Percentiles rank a stretch among this genome's conserved stretches.
These are phyloP conservation scores for Paramecium primaurelia DNA, from an alignment of 73 alveolate species.

Conservation along the genomic window DNA sequence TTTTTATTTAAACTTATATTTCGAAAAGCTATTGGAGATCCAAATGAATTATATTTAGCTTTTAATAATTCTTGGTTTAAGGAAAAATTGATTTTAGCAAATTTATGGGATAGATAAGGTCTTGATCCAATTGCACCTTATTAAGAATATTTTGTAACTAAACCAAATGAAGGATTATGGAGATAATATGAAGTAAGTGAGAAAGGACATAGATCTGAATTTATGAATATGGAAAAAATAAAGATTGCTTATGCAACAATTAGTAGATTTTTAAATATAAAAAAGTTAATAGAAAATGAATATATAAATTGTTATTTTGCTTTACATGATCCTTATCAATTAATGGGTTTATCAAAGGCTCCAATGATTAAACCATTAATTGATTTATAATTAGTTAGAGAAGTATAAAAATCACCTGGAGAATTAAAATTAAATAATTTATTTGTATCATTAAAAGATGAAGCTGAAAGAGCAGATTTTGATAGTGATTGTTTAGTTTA, in stretches of 20 bases:
- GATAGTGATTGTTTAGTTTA: conserved; percentile 50
- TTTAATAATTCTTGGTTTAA: conserved; percentile 9
- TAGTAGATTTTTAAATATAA: not conserved
- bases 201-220: conserved; percentile 53
- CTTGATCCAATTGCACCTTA: conserved; percentile 43
- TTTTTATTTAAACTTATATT: conserved; percentile 47
- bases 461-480: conserved; percentile 60
- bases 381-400: conserved; percentile 24
- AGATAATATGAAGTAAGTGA: conserved; percentile 61
- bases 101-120: conserved; percentile 50
- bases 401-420: not conserved
- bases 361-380: conserved; percentile 40
- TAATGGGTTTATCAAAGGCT: conserved; percentile 41
- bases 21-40: conserved; percentile 61
- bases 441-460: conserved; percentile 47
- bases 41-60: conserved; percentile 45
- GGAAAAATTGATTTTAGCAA: not conserved
- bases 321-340: conserved; percentile 56
- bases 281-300: conserved; percentile 9
- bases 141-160: not conserved
- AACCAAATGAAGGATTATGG: conserved; percentile 36
- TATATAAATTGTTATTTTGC: conserved; percentile 26
- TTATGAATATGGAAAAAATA: conserved; percentile 55
- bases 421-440: conserved; percentile 19
- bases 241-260: conserved; percentile 34